Conservation (phyloP, 257 asterid genomes). For the Lantana camara region DNA sequence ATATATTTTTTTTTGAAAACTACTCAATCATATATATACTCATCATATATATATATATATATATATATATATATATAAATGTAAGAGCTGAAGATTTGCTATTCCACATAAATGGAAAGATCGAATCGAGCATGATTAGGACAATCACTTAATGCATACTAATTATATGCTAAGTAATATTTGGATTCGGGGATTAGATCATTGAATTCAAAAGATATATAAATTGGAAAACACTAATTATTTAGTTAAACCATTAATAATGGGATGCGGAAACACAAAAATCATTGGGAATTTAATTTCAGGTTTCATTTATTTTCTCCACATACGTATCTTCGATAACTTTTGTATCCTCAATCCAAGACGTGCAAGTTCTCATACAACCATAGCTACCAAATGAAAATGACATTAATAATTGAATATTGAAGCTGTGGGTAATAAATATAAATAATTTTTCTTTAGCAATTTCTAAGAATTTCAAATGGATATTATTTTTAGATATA, state of each 20-base stretch:
- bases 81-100: not conserved
- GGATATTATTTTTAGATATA: too few relatives aligned
- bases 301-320: constrained; percentile 30
- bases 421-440: not conserved
- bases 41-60: too few relatives aligned
- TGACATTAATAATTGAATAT: constrained; percentile 5
- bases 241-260: too few relatives aligned
- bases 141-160: too few relatives aligned
- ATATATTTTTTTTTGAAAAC: too few relatives aligned
- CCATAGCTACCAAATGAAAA: constrained; percentile 9
- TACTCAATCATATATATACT: too few relatives aligned
- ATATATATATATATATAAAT: not conserved
- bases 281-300: too few relatives aligned
- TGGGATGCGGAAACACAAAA: constrained; percentile 28
- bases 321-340: not conserved
- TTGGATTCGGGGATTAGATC: too few relatives aligned
- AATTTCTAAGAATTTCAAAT: too few relatives aligned
- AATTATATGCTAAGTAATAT: constrained; percentile 5
- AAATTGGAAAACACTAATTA: too few relatives aligned
- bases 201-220: too few relatives aligned
- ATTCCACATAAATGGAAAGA: not conserved
- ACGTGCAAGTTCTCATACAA: not conserved
- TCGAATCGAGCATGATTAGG: not conserved
- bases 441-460: not conserved
- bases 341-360: not conserved